These are phyloP conservation scores for Rhizopus sp. DNA, from an alignment of 371 early-diverging fungal species.

Conservation along the genomic window DNA sequence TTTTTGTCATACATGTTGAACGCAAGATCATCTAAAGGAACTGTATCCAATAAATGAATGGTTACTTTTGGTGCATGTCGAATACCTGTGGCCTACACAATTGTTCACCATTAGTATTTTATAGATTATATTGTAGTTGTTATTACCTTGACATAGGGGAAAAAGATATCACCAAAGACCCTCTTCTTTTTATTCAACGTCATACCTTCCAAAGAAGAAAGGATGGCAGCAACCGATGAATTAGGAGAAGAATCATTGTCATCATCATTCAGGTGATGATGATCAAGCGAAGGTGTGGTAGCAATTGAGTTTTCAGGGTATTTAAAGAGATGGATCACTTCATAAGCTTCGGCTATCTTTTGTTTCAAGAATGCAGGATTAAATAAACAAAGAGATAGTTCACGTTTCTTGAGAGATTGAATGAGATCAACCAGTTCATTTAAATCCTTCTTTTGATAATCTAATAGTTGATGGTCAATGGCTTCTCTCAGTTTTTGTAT, in stretches of 20 bases:
- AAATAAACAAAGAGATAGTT: slow-evolving; percentile 46
- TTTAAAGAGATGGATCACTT: slow-evolving; percentile 28
- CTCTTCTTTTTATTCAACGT: slow-evolving; percentile 33
- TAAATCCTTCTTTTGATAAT: slow-evolving; percentile 20
- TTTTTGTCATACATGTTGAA: slow-evolving; percentile 47
- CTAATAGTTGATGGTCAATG: slow-evolving; percentile 18
- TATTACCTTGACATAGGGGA: slow-evolving; percentile 37
- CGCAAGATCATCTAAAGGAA: slow-evolving; percentile 49
- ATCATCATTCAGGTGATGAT: slow-evolving; percentile 8
- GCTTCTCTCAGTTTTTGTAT: slow-evolving; percentile 37
- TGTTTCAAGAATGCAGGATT: slow-evolving; percentile 40
- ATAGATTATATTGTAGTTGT: background rate
- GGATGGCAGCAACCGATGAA: slow-evolving; percentile 11
- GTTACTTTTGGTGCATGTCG: slow-evolving; percentile 48
- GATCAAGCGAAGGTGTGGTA: slow-evolving; percentile 17
- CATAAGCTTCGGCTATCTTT: slow-evolving; percentile 40
- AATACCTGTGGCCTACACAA: slow-evolving; percentile 34
- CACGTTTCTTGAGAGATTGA: slow-evolving; percentile 42
- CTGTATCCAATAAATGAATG: slow-evolving; percentile 47
- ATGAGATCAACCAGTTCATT: slow-evolving; percentile 46
- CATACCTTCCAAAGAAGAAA: slow-evolving; percentile 28
- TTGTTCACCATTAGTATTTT: background rate
- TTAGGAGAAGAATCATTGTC: slow-evolving; percentile 5
- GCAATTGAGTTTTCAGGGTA: slow-evolving; percentile 7
- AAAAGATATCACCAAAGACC: slow-evolving; percentile 35